Conservation (phyloP, 257 asterid genomes). For the Plectranthus barbatus region DNA sequence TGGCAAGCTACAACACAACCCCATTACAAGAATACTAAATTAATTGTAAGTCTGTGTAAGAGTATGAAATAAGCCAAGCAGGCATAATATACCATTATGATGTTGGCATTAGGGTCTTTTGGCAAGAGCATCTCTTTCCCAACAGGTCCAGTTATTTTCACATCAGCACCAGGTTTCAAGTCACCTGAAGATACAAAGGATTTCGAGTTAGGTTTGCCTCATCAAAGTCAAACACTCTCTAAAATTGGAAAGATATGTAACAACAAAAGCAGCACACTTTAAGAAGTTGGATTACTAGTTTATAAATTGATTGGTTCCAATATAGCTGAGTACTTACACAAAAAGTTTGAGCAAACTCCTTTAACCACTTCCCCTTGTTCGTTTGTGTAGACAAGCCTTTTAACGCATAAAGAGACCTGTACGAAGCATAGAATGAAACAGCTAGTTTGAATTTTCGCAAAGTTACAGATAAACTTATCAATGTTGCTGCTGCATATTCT, state of each 20-base stretch:
- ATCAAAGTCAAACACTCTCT: no score
- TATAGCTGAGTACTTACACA: slow-evolving; percentile 46
- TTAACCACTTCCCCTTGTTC: slow-evolving; percentile 75
- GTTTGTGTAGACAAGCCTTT: slow-evolving; percentile 87
- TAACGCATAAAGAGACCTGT: slow-evolving; percentile 93
- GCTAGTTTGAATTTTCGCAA: background rate
- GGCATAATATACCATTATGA: slow-evolving; percentile 49
- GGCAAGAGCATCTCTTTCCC: slow-evolving; percentile 99
- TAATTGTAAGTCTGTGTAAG: background rate
- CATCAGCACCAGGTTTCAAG: slow-evolving; percentile 81
- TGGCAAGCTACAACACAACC: slow-evolving; percentile 57
- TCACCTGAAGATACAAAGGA: slow-evolving; percentile 48
- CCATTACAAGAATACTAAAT: background rate
- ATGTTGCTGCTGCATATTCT: background rate
- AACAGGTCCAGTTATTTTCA: slow-evolving; percentile 89
- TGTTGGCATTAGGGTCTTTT: slow-evolving; percentile 80
- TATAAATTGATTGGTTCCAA: background rate
- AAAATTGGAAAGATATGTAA: no score
- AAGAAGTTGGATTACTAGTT: background rate
- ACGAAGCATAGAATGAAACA: background rate
- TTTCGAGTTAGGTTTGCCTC: background rate
- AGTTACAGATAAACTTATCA: background rate
- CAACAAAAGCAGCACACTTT: no score
- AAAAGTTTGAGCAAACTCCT: slow-evolving; percentile 98
- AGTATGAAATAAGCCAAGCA: background rate